These are phyloP conservation scores for Phoenix roebelenii DNA, from an alignment of 176 grass and related monocot species.

Conservation along the genomic window DNA sequence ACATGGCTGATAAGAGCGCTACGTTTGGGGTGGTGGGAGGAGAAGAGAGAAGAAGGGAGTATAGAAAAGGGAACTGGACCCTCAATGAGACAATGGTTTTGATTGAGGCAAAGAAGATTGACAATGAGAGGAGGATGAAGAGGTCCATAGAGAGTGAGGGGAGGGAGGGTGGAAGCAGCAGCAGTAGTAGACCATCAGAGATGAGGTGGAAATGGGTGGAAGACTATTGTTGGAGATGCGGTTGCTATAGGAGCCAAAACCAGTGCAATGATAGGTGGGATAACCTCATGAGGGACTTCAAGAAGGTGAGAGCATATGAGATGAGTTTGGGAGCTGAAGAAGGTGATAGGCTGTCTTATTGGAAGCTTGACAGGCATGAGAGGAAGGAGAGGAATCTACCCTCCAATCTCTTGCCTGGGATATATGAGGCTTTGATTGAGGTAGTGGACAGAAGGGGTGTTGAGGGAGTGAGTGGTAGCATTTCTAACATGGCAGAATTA, in stretches of 20 bases:
- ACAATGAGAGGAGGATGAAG: conserved; percentile 17
- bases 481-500: neutral
- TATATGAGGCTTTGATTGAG: conserved; percentile 21
- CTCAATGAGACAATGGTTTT: conserved; percentile 20
- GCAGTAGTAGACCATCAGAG: conserved; percentile 2
- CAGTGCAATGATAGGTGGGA: conserved; percentile 31
- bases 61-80: conserved; percentile 23
- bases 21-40: neutral
- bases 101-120: conserved; percentile 24
- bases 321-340: neutral
- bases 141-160: conserved; percentile 1
- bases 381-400: conserved; percentile 20
- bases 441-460: neutral
- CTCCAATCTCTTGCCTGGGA: conserved; percentile 20
- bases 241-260: conserved; percentile 24
- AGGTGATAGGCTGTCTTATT: conserved; percentile 1
- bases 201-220: conserved; percentile 32
- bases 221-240: conserved; percentile 21
- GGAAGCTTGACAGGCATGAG: conserved; percentile 15
- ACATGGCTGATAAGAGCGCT: neutral
- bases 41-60: conserved; percentile 9
- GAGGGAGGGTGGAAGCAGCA: neutral
- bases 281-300: conserved; percentile 28
- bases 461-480: neutral
- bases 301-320: conserved; percentile 24